phyloP scores from a whole-genome alignment of 2,329 filamentous ascomycete species.

The Huntiella abstrusa region DNA sequence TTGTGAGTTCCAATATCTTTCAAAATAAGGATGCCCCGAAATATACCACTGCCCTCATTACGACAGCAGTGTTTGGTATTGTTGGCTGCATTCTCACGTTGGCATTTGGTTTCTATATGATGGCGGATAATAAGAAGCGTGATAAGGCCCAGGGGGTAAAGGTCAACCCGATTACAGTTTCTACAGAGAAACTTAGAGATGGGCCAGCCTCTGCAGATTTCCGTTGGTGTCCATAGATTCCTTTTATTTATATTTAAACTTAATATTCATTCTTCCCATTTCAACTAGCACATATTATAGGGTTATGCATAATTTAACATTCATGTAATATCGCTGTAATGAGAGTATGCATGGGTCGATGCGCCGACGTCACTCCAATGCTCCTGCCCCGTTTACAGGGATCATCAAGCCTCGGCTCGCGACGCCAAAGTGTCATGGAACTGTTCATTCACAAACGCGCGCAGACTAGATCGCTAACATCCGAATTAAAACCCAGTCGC shows the following conservation, averaged over 20 bases:
- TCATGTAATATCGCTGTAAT: too few relatives aligned
- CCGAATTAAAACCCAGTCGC: neutral
- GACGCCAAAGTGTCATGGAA: neutral
- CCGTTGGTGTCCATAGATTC: conserved; percentile 27
- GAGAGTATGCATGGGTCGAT: too few relatives aligned
- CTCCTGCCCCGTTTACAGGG: conserved; percentile 5
- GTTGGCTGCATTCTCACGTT: conserved; percentile 36
- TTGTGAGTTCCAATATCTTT: conserved; percentile 53
- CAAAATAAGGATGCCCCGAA: conserved; percentile 42
- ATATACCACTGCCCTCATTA: conserved; percentile 46
- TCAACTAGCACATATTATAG: neutral
- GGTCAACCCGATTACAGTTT: conserved; percentile 26
- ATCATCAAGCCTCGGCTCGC: conserved; percentile 8
- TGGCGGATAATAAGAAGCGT: conserved; percentile 32
- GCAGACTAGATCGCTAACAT: too few relatives aligned
- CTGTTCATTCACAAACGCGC: too few relatives aligned
- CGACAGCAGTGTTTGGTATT: conserved; percentile 45
- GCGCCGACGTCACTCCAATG: too few relatives aligned
- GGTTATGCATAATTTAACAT: neutral
- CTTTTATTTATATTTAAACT: too few relatives aligned
- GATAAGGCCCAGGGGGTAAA: conserved; percentile 33
- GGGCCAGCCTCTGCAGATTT: conserved; percentile 29
- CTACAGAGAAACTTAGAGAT: conserved; percentile 30
- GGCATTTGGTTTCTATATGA: conserved; percentile 41
- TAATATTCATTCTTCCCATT: neutral